Evolutionary conservation across 1,284 basidiomycete genomes (phyloP), one percentile per base, ranked within the genome.

Genomic region (Sporisorium reilianum): DNA sequence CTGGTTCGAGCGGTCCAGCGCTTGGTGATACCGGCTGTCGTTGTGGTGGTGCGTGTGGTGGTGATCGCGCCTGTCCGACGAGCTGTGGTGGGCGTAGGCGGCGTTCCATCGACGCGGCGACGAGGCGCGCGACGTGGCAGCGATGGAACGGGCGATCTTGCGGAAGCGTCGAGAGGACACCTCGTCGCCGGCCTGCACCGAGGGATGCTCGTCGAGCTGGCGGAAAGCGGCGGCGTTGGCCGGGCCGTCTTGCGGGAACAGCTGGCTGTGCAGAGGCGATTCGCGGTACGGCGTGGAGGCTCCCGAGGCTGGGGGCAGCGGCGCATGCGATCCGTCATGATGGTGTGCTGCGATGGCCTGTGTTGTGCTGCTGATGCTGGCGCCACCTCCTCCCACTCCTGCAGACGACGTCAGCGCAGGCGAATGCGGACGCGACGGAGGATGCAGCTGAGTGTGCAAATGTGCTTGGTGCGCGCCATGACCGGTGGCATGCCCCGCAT

Each of bases 171-270:
- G 62, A 14, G 71, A 74, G 28, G 54, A 48, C 16, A 65, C 34
- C 46, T 74, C 71, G 34, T 68, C 38, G 12, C 71, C 71, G 5
- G 71, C 58, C 28, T 68, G 57, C 0, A 74, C 62, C 5, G 71
- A 68, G 3, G 71, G 65, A 55, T 74, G 71, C 23, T 74, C 71
- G 48, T 74, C 71, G 36, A 74, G 62, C 38, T 74, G 71, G n/a
- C 65, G 71, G 38, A 67, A 74, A 18, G 26, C 55, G 6, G 65
- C 52, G 7, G 62, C 49, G 25, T 22, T 36, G 30, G 44, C 22
- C 8, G 32, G 26, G 9, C 60, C 51, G 20, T 62, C 62, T 34
- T 49, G 41, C 16, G 65, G 54, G n/a, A 51, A 54, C 1, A 68
- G 42, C 25, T 74, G 26, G 1, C 49, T 52, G 32, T 68, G 65